Conservation (phyloP, 108 stramenopile species). For the Fragilariopsis cylindrus region DNA sequence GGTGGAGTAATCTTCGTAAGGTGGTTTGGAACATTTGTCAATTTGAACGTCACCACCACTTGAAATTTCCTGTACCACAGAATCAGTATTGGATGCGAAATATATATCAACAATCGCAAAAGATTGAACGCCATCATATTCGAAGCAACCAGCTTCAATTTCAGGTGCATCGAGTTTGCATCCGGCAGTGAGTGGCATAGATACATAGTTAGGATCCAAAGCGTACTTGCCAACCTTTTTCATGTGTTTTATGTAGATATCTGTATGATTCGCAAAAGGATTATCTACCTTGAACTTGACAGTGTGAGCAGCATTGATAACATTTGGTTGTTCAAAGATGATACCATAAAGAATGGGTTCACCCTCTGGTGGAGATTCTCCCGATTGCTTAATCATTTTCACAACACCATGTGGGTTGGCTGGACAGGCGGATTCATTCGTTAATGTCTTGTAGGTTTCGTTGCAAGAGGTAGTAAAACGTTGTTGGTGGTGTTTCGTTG, state of each 20-base stretch:
- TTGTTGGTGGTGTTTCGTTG: too few relatives aligned
- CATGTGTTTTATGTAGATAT: slow-evolving; percentile 9
- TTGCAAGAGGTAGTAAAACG: neutral
- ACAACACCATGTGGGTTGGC: neutral
- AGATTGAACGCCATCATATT: neutral
- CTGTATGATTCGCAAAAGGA: slow-evolving; percentile 4
- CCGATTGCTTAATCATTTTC: neutral
- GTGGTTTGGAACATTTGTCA: slow-evolving; percentile 11
- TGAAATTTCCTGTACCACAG: neutral
- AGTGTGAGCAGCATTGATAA: neutral
- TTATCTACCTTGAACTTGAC: slow-evolving; percentile 16
- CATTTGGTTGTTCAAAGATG: neutral
- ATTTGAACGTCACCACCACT: neutral
- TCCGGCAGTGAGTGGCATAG: slow-evolving; percentile 4
- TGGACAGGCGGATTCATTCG: neutral
- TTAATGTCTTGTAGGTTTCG: slow-evolving; percentile 1
- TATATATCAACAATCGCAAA: slow-evolving; percentile 4
- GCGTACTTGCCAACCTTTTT: slow-evolving; percentile 2
- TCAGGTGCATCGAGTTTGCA: neutral
- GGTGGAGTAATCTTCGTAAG: neutral
- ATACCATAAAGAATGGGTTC: slow-evolving; percentile 12
- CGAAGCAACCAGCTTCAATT: slow-evolving; percentile 9
- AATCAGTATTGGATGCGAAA: slow-evolving; percentile 3
- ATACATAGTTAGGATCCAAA: neutral
- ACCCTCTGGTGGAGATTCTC: neutral